Percentiles rank a stretch among this genome's conserved stretches.
Conservation (phyloP, 169 alveolate species). For the Babesia sp. region DNA sequence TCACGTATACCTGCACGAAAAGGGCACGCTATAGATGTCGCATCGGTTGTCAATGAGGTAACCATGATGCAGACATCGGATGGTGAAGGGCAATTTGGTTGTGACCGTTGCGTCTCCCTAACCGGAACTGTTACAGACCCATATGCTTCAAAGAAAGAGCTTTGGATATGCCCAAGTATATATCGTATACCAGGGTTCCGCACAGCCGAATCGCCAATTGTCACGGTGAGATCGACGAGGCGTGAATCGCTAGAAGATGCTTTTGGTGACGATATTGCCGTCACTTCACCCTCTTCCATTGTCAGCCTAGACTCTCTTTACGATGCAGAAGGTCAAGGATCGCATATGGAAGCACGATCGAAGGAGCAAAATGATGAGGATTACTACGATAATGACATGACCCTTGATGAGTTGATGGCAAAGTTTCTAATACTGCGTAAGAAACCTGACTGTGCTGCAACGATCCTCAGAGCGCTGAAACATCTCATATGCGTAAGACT, state of each 20-base stretch:
- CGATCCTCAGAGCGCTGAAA: conserved; percentile 39
- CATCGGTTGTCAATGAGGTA: conserved; percentile 7
- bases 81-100: not conserved
- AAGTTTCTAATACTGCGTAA: conserved; percentile 51
- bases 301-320: not conserved
- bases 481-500: conserved; percentile 43
- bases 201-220: not conserved
- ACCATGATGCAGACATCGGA: not conserved
- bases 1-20: not conserved
- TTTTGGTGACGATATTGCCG: not conserved
- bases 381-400: conserved; percentile 47
- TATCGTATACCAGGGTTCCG: conserved; percentile 6
- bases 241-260: not conserved
- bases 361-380: conserved; percentile 5
- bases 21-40: not conserved
- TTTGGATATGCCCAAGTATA: conserved; percentile 13
- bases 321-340: not conserved
- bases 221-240: not conserved
- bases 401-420: conserved; percentile 27
- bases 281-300: not conserved
- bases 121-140: conserved; percentile 21
- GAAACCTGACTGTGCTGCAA: conserved; percentile 22
- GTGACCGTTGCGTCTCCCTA: conserved; percentile 5
- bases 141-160: conserved; percentile 4
- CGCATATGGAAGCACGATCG: not conserved